Evolutionary conservation across 495 filamentous ascomycete species (phyloP), one percentile per base, ranked within the genome.

Genomic region (Saxispiralis lemnorum): DNA sequence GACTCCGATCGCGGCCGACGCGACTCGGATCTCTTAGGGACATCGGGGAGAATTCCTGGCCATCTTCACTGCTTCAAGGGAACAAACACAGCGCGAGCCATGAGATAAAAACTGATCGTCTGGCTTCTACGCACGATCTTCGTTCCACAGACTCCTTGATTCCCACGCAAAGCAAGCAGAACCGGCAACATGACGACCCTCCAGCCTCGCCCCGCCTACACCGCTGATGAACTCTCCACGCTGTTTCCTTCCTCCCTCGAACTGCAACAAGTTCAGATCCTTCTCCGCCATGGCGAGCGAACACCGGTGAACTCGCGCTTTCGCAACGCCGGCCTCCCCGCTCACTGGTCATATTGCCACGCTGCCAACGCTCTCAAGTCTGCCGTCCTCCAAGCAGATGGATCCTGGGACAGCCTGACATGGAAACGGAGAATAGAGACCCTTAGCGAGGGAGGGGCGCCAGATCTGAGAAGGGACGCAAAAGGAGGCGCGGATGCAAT

Each of bases 331-430:
- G 50, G 46, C 12, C 37, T 44, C 7, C n/a, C 39, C 24, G 13
- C 51, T 79, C 73, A 82, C 59, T 97, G 89, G 89, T 82, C 89
- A 7, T 97, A 95, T 63, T 97, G 89, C 63, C 69, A 68, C 39
- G 72, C 76, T 34, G 86, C 83, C 14, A 68, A 69, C 30, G 76
- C 73, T 46, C 69, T 95, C 57, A 72, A 72, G 31, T 76, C 80
- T 51, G 72, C 78, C 55, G 73, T 86, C 10, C 64, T 86, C 32
- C 71, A 63, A 17, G 70, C 59, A 11, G 58, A 70, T 17, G 69
- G 74, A 45, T 59, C 66, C 36, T 88, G 78, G 74, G 67, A 75
- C 43, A 68, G 67, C 0, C 64, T 93, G 19, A 69, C 82, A 61
- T 94, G 82, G 78, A 73, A 71, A 39, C 70, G 83, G 47, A 76